These are phyloP conservation scores for Castanea crenata DNA, from an alignment of 306 rosid species.

Conservation along the genomic window DNA sequence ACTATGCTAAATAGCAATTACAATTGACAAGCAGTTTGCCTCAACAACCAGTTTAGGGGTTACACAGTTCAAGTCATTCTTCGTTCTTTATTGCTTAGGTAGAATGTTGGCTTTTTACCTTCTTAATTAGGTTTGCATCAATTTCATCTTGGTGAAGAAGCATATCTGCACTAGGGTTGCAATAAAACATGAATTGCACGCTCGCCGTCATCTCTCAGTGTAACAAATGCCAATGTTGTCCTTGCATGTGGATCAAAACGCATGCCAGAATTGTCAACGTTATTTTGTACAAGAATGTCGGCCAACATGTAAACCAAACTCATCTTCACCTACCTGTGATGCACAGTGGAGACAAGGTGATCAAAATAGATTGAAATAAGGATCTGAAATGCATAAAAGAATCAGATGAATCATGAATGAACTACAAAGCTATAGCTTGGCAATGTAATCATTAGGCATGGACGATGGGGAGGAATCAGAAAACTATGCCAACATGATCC, in stretches of 20 bases:
- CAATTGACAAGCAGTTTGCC: too few species aligned
- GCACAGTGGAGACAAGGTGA: slow-evolving; percentile 21
- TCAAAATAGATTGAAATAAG: slow-evolving; percentile 11
- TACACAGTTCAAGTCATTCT: not conserved
- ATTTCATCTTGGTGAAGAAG: slow-evolving; percentile 27
- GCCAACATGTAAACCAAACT: slow-evolving; percentile 33
- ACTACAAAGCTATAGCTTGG: not conserved
- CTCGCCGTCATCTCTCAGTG: slow-evolving; percentile 22
- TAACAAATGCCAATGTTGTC: slow-evolving; percentile 33
- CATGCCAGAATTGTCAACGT: slow-evolving; percentile 36
- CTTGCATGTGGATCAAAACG: slow-evolving; percentile 27
- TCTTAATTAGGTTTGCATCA: slow-evolving; percentile 17
- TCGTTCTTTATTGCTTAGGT: too few species aligned
- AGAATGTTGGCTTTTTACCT: slow-evolving; percentile 15
- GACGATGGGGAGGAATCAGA: not conserved
- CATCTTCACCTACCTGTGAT: slow-evolving; percentile 39
- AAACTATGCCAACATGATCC: not conserved
- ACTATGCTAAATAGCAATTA: not conserved
- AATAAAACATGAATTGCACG: slow-evolving; percentile 29
- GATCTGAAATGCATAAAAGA: not conserved
- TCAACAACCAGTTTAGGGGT: not conserved
- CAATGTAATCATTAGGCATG: not conserved
- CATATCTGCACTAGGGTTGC: slow-evolving; percentile 39
- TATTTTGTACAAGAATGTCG: slow-evolving; percentile 37
- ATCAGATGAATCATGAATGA: not conserved